A percentile compares a stretch with the other conserved stretches of the same genome.
These are phyloP conservation scores for Triticum urartu DNA, from an alignment of 176 grass and related monocot genomes.

Conservation along the genomic window DNA sequence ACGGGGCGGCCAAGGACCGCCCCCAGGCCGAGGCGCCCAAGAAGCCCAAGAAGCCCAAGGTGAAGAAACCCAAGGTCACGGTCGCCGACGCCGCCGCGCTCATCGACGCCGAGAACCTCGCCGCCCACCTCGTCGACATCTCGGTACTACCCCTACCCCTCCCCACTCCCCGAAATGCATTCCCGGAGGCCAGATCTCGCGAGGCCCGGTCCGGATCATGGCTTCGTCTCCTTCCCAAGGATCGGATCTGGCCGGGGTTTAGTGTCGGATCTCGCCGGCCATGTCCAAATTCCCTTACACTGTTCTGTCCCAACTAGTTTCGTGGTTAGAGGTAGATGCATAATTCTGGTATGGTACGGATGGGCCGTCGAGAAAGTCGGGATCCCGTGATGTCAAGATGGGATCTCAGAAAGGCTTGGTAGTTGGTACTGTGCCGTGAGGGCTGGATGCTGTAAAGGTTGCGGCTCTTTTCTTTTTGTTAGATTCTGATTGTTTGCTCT, in stretches of 20 bases:
- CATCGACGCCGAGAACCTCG: conserved; percentile 75
- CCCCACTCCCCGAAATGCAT: background rate
- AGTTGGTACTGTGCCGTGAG: background rate
- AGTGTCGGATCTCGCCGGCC: conserved; percentile 8
- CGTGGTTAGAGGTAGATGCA: background rate
- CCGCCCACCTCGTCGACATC: conserved; percentile 68
- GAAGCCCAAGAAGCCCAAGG: conserved; percentile 88
- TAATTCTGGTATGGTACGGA: conserved; percentile 27
- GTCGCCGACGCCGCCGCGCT: conserved; percentile 67
- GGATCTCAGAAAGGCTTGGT: conserved; percentile 20
- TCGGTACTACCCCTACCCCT: conserved; percentile 36
- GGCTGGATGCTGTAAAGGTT: conserved; percentile 25
- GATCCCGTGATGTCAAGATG: conserved; percentile 27
- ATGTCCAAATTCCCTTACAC: conserved; percentile 1
- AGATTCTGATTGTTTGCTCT: conserved; percentile 14
- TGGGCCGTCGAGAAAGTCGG: conserved; percentile 8
- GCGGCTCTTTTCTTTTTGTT: background rate
- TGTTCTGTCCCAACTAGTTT: background rate
- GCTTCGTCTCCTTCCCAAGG: conserved; percentile 19
- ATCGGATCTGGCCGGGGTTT: conserved; percentile 42
- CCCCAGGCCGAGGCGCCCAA: conserved; percentile 56
- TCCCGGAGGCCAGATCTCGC: conserved; percentile 20
- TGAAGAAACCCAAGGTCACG: conserved; percentile 88
- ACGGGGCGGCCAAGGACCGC: conserved; percentile 23
- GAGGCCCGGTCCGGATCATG: background rate